Evolutionary conservation across 345 rosid species (phyloP), one percentile per base, ranked within the genome.

Genomic region (Passiflora organensis): DNA sequence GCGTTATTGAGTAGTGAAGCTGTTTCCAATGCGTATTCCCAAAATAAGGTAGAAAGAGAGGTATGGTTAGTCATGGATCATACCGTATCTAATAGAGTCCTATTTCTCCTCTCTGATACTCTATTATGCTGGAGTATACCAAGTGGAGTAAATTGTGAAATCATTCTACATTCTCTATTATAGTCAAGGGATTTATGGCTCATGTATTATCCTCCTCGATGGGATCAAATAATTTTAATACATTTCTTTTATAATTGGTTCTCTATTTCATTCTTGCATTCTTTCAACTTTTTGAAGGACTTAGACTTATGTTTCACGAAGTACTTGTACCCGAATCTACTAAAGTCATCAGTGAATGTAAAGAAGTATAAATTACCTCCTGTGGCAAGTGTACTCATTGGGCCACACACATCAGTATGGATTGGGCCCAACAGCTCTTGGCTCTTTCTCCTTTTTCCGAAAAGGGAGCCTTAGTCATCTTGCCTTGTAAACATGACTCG

Each of bases 301-400:
- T 6, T 4, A 24, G 13, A 13, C 5, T 12, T 13, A 49, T 25
- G 18, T 49, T 2, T 15, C 9, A 38, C 10, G n/a, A n/a, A n/a
- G n/a, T n/a, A n/a, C n/a, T n/a, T n/a, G n/a, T n/a, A n/a, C n/a
- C n/a, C n/a, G n/a, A n/a, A n/a, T n/a, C n/a, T n/a, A n/a, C 34
- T 53, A 18, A 13, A 18, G 9, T 53, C 45, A 53, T 53, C 13
- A 11, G n/a, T 37, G 15, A 19, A 50, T 11, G 54, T 50, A 50
- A 50, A 18, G 5, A 53, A 49, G 18, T 25, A 49, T 13, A 0
- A 5, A 0, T 22, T 13, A 13, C 20, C 23, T 25, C 5, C 21
- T 43, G 6, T 43, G 10, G 18, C 18, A 43, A 0, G 1, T 16
- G 8, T 1, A n/a, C n/a, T n/a, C n/a, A n/a, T n/a, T n/a, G n/a